phyloP scores from a whole-genome alignment of 1,139 yeast genomes.

The Geotrichum citri-aurantii region DNA sequence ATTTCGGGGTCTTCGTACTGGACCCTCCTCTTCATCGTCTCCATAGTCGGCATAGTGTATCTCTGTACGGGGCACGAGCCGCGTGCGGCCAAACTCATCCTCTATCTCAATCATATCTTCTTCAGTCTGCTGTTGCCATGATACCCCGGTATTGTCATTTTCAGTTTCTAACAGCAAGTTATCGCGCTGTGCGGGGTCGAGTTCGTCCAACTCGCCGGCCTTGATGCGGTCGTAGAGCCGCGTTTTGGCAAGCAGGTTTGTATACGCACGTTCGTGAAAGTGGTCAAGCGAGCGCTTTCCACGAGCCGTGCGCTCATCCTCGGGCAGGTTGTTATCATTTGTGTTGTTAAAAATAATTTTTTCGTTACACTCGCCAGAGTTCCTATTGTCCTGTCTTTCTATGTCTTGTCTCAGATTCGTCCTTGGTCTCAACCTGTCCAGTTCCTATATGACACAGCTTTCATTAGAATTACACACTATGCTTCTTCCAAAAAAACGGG shows the following conservation, averaged over 20 bases:
- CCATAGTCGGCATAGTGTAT: conserved; percentile 7
- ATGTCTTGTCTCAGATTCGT: neutral
- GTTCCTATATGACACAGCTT: neutral
- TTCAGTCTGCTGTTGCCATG: neutral
- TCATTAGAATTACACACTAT: neutral
- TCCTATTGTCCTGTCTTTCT: conserved; percentile 1
- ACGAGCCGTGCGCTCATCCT: conserved; percentile 7
- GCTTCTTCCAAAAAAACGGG: neutral
- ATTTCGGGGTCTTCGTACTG: conserved; percentile 5
- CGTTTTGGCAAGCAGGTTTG: conserved; percentile 9
- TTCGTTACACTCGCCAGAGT: neutral
- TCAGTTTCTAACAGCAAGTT: conserved; percentile 6
- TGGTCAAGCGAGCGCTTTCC: conserved; percentile 7
- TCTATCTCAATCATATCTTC: conserved; percentile 28
- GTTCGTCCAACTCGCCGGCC: conserved; percentile 2
- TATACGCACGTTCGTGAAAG: conserved; percentile 12
- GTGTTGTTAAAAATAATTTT: neutral
- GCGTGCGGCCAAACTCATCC: conserved; percentile 35
- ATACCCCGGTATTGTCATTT: neutral
- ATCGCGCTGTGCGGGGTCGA: neutral
- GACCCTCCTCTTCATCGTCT: conserved; percentile 1
- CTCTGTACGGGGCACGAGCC: conserved; percentile 25
- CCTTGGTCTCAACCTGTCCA: conserved; percentile 2
- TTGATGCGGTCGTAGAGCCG: conserved; percentile 8
- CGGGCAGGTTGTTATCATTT: neutral